Evolutionary conservation across 2,329 filamentous ascomycete genomes (phyloP).

Genomic region (Fusarium tuaranense): DNA sequence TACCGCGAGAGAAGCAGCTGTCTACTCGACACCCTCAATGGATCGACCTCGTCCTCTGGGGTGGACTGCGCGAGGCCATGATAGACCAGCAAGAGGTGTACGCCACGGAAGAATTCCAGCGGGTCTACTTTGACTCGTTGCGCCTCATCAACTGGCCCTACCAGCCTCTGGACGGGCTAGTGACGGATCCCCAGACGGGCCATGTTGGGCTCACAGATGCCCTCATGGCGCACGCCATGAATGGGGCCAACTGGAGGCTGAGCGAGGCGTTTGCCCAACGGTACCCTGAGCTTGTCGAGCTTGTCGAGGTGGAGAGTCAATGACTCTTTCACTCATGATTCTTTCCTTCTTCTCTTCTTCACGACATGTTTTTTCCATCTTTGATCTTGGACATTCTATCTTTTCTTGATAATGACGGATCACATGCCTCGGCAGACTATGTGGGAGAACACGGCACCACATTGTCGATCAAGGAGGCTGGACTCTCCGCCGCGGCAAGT

Average conservation of each 20-base stretch:
- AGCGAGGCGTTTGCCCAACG: conserved; percentile 23
- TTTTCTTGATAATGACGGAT: conserved; percentile 25
- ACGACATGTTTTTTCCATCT: not conserved
- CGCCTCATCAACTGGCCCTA: conserved; percentile 52
- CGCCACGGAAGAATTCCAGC: conserved; percentile 52
- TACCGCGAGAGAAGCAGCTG: conserved; percentile 45
- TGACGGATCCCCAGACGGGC: conserved; percentile 34
- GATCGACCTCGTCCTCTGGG: conserved; percentile 50
- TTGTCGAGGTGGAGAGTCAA: conserved; percentile 14
- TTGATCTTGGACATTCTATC: conserved; percentile 14
- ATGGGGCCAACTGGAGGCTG: conserved; percentile 33
- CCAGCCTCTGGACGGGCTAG: conserved; percentile 30
- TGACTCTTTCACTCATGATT: not conserved
- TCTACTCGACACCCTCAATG: conserved; percentile 46
- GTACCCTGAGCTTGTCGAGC: conserved; percentile 36
- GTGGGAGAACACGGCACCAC: conserved; percentile 42
- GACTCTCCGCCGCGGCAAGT: conserved; percentile 26
- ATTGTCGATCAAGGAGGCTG: conserved; percentile 30
- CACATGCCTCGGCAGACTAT: conserved; percentile 26
- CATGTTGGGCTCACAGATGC: conserved; percentile 36
- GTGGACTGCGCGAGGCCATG: conserved; percentile 49
- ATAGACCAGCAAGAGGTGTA: conserved; percentile 52
- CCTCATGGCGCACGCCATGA: conserved; percentile 34
- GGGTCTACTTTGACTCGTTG: conserved; percentile 49
- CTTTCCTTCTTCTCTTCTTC: conserved; percentile 6